Evolutionary conservation across 2,329 filamentous ascomycete genomes (phyloP).

Genomic region (Escovopsis sp.): DNA sequence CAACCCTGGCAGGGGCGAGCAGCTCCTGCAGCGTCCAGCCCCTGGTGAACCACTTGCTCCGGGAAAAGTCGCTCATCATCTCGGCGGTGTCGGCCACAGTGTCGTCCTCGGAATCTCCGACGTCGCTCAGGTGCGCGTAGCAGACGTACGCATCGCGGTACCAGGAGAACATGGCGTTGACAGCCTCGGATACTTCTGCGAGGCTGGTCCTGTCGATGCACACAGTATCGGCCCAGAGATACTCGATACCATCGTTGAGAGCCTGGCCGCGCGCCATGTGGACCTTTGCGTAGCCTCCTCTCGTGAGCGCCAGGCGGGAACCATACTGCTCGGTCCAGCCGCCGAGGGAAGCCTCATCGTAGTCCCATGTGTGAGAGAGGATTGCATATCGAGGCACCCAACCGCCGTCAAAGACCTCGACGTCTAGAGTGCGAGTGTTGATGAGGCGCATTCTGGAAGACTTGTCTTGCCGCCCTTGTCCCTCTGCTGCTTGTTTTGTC

Average conservation of each 20-base stretch:
- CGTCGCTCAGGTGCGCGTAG: constrained; percentile 12
- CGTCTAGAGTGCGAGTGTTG: constrained; percentile 9
- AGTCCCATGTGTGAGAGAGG: constrained; percentile 12
- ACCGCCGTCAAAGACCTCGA: constrained; percentile 9
- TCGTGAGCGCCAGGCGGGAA: background rate
- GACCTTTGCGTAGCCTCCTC: constrained; percentile 9
- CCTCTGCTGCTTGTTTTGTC: background rate
- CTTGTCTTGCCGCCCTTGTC: background rate
- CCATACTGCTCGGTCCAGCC: constrained; percentile 4
- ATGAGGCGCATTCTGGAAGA: constrained; percentile 11
- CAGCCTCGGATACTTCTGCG: constrained; percentile 3
- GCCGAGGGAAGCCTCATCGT: constrained; percentile 10
- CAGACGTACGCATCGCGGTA: constrained; percentile 11
- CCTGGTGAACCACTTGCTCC: constrained; percentile 9
- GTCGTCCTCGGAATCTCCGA: constrained; percentile 1
- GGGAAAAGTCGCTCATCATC: background rate
- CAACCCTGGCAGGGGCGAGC: constrained; percentile 5
- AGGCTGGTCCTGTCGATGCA: constrained; percentile 10
- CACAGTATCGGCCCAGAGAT: constrained; percentile 17
- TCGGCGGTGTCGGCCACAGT: background rate
- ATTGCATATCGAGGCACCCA: constrained; percentile 12
- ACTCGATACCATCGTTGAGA: constrained; percentile 6
- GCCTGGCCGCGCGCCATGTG: constrained; percentile 7
- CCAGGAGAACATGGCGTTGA: constrained; percentile 8
- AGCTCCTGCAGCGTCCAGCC: constrained; percentile 15